phyloP scores from a whole-genome alignment of 208 protist species.

The Leptomonas pyrrhocoris region DNA sequence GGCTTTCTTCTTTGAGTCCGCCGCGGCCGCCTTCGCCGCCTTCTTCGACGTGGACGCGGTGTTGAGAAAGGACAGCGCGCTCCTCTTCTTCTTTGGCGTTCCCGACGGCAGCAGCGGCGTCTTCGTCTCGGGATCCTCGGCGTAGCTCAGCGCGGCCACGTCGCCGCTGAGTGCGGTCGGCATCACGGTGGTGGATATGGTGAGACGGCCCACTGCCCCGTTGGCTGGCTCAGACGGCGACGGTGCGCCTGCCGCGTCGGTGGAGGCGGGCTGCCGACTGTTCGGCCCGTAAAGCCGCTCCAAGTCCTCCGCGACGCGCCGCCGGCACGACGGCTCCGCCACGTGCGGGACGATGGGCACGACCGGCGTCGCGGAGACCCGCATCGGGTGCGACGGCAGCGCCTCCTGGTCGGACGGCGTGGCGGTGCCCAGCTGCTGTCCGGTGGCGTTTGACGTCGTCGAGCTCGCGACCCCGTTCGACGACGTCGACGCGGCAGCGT shows the following conservation, averaged over 20 bases:
- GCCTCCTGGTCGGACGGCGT: background rate
- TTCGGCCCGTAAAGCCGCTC: slow-evolving; percentile 22
- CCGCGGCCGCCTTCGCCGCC: slow-evolving; percentile 15
- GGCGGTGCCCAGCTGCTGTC: background rate
- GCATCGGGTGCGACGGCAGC: slow-evolving; percentile 5
- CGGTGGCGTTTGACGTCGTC: background rate
- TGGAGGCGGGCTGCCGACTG: background rate
- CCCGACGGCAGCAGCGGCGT: background rate
- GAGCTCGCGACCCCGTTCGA: background rate
- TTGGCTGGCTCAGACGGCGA: background rate
- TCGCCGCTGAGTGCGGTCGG: background rate
- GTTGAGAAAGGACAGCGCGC: background rate
- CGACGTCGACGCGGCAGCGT: background rate
- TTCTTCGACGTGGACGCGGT: slow-evolving; percentile 19
- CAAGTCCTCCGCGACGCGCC: slow-evolving; percentile 37
- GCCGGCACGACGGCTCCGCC: slow-evolving; percentile 32
- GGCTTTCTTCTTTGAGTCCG: slow-evolving; percentile 13
- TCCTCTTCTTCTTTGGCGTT: slow-evolving; percentile 23
- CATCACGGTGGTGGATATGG: background rate
- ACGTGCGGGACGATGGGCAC: slow-evolving; percentile 58
- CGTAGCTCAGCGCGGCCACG: background rate
- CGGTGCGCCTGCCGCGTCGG: background rate
- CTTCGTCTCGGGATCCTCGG: too few species aligned
- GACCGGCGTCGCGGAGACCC: slow-evolving; percentile 51
- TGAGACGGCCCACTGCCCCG: background rate